Evolutionary conservation across 306 rosid genomes (phyloP).

Genomic region (Lablab purpureus): DNA sequence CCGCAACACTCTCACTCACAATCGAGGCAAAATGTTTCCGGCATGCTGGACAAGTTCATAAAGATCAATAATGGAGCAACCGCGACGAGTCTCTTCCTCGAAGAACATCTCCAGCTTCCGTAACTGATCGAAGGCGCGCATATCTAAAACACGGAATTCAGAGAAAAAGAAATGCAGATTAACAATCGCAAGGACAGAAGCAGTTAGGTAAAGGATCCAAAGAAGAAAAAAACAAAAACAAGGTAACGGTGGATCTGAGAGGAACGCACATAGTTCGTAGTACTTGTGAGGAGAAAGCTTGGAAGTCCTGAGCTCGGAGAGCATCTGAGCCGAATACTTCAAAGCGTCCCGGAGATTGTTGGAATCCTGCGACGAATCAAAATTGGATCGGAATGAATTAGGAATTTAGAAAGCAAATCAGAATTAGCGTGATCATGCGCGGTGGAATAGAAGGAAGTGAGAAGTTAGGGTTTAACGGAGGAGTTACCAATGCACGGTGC

Average conservation of each 20-base stretch:
- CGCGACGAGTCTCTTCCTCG: slow-evolving; percentile 97
- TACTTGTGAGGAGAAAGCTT: slow-evolving; percentile 99
- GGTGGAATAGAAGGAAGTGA: slow-evolving; percentile 22
- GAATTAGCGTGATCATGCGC: slow-evolving; percentile 17
- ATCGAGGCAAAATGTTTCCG: slow-evolving; percentile 93
- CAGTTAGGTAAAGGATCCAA: slow-evolving; percentile 42
- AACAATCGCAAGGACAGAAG: slow-evolving; percentile 32
- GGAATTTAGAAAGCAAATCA: slow-evolving; percentile 2
- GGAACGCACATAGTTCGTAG: slow-evolving; percentile 85
- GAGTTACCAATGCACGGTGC: slow-evolving; percentile 96
- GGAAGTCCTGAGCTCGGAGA: slow-evolving; percentile 94
- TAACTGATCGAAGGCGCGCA: slow-evolving; percentile 98
- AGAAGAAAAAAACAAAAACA: slow-evolving; percentile 5
- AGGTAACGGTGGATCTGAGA: slow-evolving; percentile 46
- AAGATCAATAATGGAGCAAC: slow-evolving; percentile 95
- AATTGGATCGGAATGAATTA: slow-evolving; percentile 35
- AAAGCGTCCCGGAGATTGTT: slow-evolving; percentile 95
- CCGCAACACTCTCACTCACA: slow-evolving; percentile 59
- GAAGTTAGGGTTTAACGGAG: slow-evolving; percentile 39
- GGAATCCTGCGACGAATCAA: slow-evolving; percentile 69
- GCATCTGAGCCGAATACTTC: slow-evolving; percentile 98
- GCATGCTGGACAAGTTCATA: slow-evolving; percentile 99
- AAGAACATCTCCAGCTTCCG: slow-evolving; percentile 96
- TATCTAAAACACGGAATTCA: slow-evolving; percentile 58
- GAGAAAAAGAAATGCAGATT: slow-evolving; percentile 9